Base-by-base conservation (phyloP, 805 yeast species). In the Yamadazyma sp. region DNA sequence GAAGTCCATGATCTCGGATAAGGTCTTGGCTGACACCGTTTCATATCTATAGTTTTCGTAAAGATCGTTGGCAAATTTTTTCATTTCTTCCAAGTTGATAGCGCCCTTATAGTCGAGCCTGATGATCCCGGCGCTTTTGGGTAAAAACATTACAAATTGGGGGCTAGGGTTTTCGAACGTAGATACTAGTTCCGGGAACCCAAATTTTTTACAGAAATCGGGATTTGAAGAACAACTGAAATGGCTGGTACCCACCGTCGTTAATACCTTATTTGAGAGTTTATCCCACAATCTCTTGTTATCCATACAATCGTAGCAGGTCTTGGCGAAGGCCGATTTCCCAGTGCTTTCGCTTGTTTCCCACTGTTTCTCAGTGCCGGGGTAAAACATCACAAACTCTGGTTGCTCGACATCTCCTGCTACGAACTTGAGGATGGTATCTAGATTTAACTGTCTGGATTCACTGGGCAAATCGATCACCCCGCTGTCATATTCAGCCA, bases 331-430 rank as follows among this genome's bases (percentile, higher is more conserved):
- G 4, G 59, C 51, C n/a, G 50, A 48, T 37, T 65, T 65, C 4
- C 59, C 57, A 4, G 55, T 49, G 14, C 47, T 45, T 15, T 64
- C 69, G 10, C 55, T 50, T 11, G 51, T 47, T 14, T 57, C 53
- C 49, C 67, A 58, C 38, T 73, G 62, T 19, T 71, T 56, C 31
- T 70, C 66, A 4, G 70, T 57, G 3, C 79, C 59, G 2, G 90
- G 89, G 77, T 84, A 83, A 42, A 84, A 79, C 11, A 84, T 72
- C 3, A 84, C 68, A 44, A 84, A 60, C 37, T 66, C 58, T 2
- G 91, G 85, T 18, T 61, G 59, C 1, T 59, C 53, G 5, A 53
- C 53, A 12, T 71, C 65, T 1, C 87, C 86, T 0, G 74, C 73
- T 7, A 82, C 60, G 4, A 80, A 48, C 10, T 67, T 57, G 30